phyloP scores from a whole-genome alignment of 2,329 filamentous ascomycete genomes.

The Colletotrichum limetticola region DNA sequence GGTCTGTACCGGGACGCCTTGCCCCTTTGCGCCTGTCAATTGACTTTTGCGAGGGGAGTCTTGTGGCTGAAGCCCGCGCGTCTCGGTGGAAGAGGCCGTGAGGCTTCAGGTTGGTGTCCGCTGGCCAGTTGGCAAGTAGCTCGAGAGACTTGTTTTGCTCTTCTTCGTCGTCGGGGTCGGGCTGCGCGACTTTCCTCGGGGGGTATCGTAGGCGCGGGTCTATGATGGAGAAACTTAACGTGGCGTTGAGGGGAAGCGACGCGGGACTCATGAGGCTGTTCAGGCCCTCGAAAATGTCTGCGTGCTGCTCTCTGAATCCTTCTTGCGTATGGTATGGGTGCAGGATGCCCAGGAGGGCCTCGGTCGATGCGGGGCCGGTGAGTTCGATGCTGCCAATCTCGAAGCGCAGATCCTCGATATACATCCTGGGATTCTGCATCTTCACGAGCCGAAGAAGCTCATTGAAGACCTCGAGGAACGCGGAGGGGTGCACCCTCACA shows the following conservation, averaged over 20 bases:
- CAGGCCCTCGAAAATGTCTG: slow-evolving; percentile 61
- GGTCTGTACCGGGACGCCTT: slow-evolving; percentile 70
- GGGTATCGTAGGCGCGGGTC: slow-evolving; percentile 88
- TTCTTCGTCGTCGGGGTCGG: slow-evolving; percentile 49
- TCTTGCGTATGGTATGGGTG: slow-evolving; percentile 57
- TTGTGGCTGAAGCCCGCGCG: slow-evolving; percentile 71
- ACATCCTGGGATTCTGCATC: slow-evolving; percentile 69
- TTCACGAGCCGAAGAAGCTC: slow-evolving; percentile 68
- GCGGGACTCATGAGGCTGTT: slow-evolving; percentile 73
- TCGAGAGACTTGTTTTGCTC: slow-evolving; percentile 61
- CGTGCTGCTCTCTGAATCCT: slow-evolving; percentile 52
- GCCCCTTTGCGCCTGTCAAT: slow-evolving; percentile 81
- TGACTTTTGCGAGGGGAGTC: slow-evolving; percentile 79
- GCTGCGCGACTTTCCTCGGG: slow-evolving; percentile 64
- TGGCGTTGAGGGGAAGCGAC: slow-evolving; percentile 73
- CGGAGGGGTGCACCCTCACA: slow-evolving; percentile 84
- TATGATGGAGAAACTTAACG: slow-evolving; percentile 77
- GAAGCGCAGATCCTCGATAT: slow-evolving; percentile 75
- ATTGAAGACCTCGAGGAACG: slow-evolving; percentile 76
- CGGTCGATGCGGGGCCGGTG: slow-evolving; percentile 78
- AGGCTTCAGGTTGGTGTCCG: slow-evolving; percentile 61
- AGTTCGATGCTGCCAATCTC: slow-evolving; percentile 71
- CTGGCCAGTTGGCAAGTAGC: slow-evolving; percentile 74
- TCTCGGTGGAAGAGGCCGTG: slow-evolving; percentile 75
- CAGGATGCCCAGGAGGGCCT: slow-evolving; percentile 78